Evolutionary conservation across 1,139 yeast genomes (phyloP).

Genomic region (Pichia sp.): DNA sequence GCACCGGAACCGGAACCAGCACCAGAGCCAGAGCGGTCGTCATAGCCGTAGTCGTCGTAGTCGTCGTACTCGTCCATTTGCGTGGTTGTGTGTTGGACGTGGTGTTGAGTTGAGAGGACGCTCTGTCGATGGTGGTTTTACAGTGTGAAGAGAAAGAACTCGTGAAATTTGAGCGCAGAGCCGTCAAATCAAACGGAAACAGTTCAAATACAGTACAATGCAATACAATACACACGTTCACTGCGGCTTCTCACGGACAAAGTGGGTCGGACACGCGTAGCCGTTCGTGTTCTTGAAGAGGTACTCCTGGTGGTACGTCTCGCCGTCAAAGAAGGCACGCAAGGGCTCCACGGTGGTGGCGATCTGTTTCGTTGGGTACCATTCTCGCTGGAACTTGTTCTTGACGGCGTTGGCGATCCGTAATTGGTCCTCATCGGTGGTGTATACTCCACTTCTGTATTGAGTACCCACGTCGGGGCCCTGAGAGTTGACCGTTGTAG

Average conservation of each 20-base stretch:
- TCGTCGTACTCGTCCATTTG: constrained; percentile 8
- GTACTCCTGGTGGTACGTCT: constrained; percentile 84
- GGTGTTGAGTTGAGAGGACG: not conserved
- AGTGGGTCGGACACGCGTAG: constrained; percentile 87
- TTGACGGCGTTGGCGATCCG: constrained; percentile 33
- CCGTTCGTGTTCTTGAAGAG: constrained; percentile 75
- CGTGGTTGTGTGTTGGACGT: not conserved
- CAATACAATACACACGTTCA: not conserved
- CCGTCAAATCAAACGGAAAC: not conserved
- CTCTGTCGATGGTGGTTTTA: not conserved
- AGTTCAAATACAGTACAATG: not conserved
- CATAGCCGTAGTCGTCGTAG: constrained; percentile 7
- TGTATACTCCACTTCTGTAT: constrained; percentile 72
- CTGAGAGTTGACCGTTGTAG: constrained; percentile 52
- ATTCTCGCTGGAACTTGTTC: constrained; percentile 41
- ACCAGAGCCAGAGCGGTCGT: constrained; percentile 1
- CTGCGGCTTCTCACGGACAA: constrained; percentile 34
- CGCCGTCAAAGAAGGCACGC: constrained; percentile 79
- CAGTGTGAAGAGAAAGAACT: not conserved
- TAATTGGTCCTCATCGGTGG: constrained; percentile 47
- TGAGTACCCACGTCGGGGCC: constrained; percentile 84
- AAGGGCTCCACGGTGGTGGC: constrained; percentile 68
- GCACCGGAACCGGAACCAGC: too few relatives aligned
- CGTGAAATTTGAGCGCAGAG: too few relatives aligned
- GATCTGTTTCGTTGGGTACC: constrained; percentile 44